These are phyloP conservation scores for Coemansia umbellata DNA, from an alignment of 192 early-diverging fungal species.

Conservation along the genomic window DNA sequence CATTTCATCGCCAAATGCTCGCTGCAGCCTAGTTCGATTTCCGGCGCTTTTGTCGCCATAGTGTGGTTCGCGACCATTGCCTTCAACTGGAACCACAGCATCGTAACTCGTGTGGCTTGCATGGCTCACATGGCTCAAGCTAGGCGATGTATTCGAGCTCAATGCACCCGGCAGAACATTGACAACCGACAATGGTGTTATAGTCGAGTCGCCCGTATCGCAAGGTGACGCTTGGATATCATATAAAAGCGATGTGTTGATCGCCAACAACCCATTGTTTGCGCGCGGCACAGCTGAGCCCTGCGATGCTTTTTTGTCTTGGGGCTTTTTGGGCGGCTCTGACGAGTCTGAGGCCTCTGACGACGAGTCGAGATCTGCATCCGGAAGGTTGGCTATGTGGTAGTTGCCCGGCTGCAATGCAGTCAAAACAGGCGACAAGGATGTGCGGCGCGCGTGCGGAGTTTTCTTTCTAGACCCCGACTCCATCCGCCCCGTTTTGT, in stretches of 20 bases:
- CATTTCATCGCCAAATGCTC: constrained; percentile 11
- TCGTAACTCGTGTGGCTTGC: not conserved
- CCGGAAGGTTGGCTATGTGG: constrained; percentile 47
- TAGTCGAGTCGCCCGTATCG: constrained; percentile 34
- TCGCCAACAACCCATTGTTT: constrained; percentile 6
- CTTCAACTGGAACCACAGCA: not conserved
- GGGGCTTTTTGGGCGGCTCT: not conserved
- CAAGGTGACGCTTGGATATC: constrained; percentile 22
- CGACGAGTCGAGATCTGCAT: constrained; percentile 31
- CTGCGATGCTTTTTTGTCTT: not conserved
- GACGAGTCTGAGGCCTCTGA: constrained; percentile 18
- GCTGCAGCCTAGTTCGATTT: constrained; percentile 2
- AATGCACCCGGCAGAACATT: constrained; percentile 28
- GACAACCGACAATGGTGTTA: constrained; percentile 46
- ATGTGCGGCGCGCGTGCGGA: constrained; percentile 12
- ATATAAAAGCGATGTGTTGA: constrained; percentile 25
- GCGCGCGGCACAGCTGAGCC: not conserved
- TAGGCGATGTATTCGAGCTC: constrained; percentile 22
- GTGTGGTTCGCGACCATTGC: no score
- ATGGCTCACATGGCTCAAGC: constrained; percentile 4
- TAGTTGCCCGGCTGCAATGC: constrained; percentile 45
- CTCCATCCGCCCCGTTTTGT: not conserved
- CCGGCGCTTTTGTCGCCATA: not conserved
- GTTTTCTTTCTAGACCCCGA: not conserved
- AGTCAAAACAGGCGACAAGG: constrained; percentile 41